A percentile compares a stretch with the other conserved stretches of the same genome.
These are phyloP conservation scores for Simplicillium aogashimaense DNA, from an alignment of 2,329 filamentous ascomycete genomes.

Conservation along the genomic window DNA sequence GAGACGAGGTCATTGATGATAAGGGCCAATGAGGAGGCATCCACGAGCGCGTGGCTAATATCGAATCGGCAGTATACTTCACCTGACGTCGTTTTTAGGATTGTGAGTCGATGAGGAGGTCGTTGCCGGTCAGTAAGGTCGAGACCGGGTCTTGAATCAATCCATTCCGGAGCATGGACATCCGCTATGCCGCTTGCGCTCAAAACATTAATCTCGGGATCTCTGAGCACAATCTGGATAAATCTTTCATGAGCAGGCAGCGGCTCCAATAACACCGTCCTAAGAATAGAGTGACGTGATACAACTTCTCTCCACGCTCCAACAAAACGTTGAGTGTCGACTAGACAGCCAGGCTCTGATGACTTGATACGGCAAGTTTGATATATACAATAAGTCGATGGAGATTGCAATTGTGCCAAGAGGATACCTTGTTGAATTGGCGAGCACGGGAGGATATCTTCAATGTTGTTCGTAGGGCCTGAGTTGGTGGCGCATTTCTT, in stretches of 20 bases:
- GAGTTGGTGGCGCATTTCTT: slow-evolving; percentile 6
- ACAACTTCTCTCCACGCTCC: slow-evolving; percentile 8
- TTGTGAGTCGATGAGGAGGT: slow-evolving; percentile 1
- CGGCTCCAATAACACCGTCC: slow-evolving; percentile 4
- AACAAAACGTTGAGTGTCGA: not conserved
- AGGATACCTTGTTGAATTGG: slow-evolving; percentile 22
- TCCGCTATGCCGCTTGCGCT: not conserved
- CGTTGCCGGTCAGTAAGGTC: not conserved
- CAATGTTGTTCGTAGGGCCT: slow-evolving; percentile 9
- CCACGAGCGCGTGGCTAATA: slow-evolving; percentile 7
- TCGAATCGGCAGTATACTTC: slow-evolving; percentile 6
- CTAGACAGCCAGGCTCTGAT: too few relatives aligned
- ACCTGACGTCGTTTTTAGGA: slow-evolving; percentile 2
- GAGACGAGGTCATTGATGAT: slow-evolving; percentile 3
- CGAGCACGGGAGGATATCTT: slow-evolving; percentile 22
- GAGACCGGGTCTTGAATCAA: not conserved
- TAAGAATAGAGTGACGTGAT: slow-evolving; percentile 5
- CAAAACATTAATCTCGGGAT: not conserved
- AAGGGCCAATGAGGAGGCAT: slow-evolving; percentile 5
- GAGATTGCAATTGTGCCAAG: slow-evolving; percentile 12
- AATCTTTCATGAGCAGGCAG: slow-evolving; percentile 2
- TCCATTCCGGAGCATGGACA: not conserved
- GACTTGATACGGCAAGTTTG: too few relatives aligned
- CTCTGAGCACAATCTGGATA: slow-evolving; percentile 3
- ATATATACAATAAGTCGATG: not conserved